These are phyloP conservation scores for Cephalotrichum gorgonifer DNA, from an alignment of 2,329 filamentous ascomycete species.

Conservation along the genomic window DNA sequence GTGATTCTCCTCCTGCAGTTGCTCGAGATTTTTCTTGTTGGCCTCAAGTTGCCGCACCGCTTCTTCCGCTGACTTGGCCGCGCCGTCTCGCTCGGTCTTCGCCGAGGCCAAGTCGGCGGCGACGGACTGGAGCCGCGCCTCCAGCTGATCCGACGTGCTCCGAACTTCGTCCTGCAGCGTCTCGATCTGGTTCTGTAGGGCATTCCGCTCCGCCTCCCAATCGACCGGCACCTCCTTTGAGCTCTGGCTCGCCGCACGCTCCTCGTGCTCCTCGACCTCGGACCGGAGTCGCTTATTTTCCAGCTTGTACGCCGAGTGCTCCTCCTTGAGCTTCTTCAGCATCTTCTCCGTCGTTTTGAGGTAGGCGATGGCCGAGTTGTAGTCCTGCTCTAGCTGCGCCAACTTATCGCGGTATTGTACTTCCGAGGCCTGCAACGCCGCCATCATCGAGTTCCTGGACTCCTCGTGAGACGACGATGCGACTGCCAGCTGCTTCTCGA, in stretches of 20 bases:
- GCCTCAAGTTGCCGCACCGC: conserved; percentile 45
- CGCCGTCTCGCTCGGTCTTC: conserved; percentile 58
- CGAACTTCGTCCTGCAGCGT: conserved; percentile 60
- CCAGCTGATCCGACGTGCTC: conserved; percentile 54
- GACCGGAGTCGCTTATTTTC: conserved; percentile 75
- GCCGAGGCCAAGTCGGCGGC: conserved; percentile 58
- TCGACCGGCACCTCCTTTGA: conserved; percentile 36
- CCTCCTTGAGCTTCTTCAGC: conserved; percentile 96
- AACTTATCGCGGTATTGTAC: conserved; percentile 85
- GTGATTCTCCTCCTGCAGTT: conserved; percentile 72
- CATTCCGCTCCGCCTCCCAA: conserved; percentile 66
- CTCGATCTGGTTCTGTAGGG: conserved; percentile 58
- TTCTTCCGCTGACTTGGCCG: conserved; percentile 45
- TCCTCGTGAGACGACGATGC: conserved; percentile 77
- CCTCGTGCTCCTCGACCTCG: conserved; percentile 63
- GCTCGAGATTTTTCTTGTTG: conserved; percentile 61
- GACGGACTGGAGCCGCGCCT: conserved; percentile 59
- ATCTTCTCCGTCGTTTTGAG: conserved; percentile 98
- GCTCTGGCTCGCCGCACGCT: conserved; percentile 29
- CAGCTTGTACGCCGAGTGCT: conserved; percentile 83
- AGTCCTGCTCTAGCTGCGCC: conserved; percentile 88
- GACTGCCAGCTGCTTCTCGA: conserved; percentile 78
- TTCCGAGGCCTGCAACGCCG: conserved; percentile 79
- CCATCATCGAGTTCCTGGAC: conserved; percentile 65
- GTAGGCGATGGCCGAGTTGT: conserved; percentile 95